Conservation (phyloP, 2,329 filamentous ascomycete species). For the Cryphonectria naterciae region DNA sequence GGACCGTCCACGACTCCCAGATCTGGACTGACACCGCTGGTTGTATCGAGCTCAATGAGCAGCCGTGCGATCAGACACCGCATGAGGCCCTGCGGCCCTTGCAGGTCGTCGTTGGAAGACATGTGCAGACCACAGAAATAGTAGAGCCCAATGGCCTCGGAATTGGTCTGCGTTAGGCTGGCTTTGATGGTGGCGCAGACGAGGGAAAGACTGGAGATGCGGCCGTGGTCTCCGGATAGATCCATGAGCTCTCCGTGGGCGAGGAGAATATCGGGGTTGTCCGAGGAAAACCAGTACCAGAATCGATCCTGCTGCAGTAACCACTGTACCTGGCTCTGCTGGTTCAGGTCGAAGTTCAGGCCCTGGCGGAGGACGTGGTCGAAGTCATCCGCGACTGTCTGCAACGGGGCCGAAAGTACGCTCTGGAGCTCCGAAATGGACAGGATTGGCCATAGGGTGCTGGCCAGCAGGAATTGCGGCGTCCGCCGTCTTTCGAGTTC, state of each 20-base stretch:
- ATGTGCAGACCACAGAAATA: slow-evolving; percentile 18
- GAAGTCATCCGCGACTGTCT: background rate
- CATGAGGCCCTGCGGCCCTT: slow-evolving; percentile 6
- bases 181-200: slow-evolving; percentile 12
- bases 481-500: background rate
- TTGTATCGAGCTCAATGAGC: background rate
- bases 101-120: background rate
- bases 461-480: background rate
- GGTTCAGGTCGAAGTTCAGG: background rate
- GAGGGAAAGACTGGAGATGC: slow-evolving; percentile 2
- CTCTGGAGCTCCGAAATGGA: background rate
- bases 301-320: background rate
- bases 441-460: background rate
- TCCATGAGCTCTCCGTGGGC: background rate
- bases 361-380: background rate
- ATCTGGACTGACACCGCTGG: background rate
- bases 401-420: background rate
- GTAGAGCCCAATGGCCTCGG: slow-evolving; percentile 5
- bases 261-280: background rate
- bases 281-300: background rate
- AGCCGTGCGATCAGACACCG: slow-evolving; percentile 12
- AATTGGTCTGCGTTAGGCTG: background rate
- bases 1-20: background rate
- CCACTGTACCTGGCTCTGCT: background rate
- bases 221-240: background rate